Evolutionary conservation across 192 early-diverging fungal genomes (phyloP).

Genomic region (Coemansia sp.): DNA sequence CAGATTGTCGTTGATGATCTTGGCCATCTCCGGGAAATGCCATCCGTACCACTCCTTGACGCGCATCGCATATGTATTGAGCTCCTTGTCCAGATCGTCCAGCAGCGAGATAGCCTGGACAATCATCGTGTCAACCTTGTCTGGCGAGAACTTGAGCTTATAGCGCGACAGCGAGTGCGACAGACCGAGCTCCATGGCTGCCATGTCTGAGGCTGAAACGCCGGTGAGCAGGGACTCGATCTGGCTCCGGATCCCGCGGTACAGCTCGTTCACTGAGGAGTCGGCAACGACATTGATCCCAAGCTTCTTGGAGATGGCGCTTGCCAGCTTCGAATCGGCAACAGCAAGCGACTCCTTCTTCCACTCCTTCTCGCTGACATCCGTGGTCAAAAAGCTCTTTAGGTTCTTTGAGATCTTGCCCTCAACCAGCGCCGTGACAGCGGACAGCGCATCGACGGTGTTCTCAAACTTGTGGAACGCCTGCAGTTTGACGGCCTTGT

Average conservation of each 20-base stretch:
- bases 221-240: conserved; percentile 88
- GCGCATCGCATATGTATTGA: conserved; percentile 98
- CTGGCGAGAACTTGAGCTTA: conserved; percentile 99
- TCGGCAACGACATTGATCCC: conserved; percentile 83
- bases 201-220: conserved; percentile 83
- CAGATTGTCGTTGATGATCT: conserved; percentile 93
- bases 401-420: conserved; percentile 95
- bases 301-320: conserved; percentile 83
- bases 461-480: conserved; percentile 98
- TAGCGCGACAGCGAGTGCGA: conserved; percentile 98
- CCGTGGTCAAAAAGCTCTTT: conserved; percentile 86
- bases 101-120: conserved; percentile 96
- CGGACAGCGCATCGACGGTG: conserved; percentile 95
- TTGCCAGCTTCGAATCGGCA: conserved; percentile 89
- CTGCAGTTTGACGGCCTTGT: conserved; percentile 92
- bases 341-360: conserved; percentile 92
- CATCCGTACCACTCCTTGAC: conserved; percentile 99
- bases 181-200: conserved; percentile 96
- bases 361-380: conserved; percentile 83
- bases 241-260: conserved; percentile 95
- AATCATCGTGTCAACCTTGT: conserved; percentile 99
- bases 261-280: conserved; percentile 84
- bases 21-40: conserved; percentile 99
- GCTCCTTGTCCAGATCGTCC: conserved; percentile 99
- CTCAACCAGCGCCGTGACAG: conserved; percentile 94